Percentiles rank a stretch among this genome's conserved stretches.
phyloP scores from a whole-genome alignment of 1,139 yeast species.

The Saccharomyces hybrid region DNA sequence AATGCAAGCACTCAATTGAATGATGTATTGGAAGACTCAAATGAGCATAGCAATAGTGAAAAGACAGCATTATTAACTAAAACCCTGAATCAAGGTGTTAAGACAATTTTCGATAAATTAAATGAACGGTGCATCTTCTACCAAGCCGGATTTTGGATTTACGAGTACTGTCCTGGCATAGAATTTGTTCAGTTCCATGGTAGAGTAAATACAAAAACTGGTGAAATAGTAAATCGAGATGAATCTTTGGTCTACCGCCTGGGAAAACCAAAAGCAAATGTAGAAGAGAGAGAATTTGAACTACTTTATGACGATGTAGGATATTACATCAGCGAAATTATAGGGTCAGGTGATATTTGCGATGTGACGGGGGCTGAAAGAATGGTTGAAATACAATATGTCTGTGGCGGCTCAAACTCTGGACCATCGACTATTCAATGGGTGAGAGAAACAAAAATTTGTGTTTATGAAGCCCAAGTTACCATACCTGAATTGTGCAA shows the following conservation, averaged over 20 bases:
- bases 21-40: slow-evolving; percentile 5
- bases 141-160: slow-evolving; percentile 54
- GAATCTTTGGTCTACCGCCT: slow-evolving; percentile 35
- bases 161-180: slow-evolving; percentile 48
- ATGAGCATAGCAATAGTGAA: slow-evolving; percentile 10
- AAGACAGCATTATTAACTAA: slow-evolving; percentile 6
- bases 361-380: slow-evolving; percentile 63
- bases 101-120: slow-evolving; percentile 27
- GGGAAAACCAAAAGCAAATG: slow-evolving; percentile 35
- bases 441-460: slow-evolving; percentile 60
- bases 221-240: slow-evolving; percentile 18
- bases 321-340: slow-evolving; percentile 44
- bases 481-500: slow-evolving; percentile 53
- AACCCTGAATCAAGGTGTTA: slow-evolving; percentile 15
- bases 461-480: slow-evolving; percentile 60
- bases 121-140: slow-evolving; percentile 33
- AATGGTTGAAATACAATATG: slow-evolving; percentile 53
- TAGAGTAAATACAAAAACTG: slow-evolving; percentile 4
- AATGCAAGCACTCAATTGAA: slow-evolving; percentile 4
- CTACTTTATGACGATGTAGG: slow-evolving; percentile 33
- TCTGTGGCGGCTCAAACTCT: slow-evolving; percentile 45
- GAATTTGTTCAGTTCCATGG: slow-evolving; percentile 53
- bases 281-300: slow-evolving; percentile 21
- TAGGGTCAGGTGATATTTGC: slow-evolving; percentile 60
- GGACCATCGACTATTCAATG: slow-evolving; percentile 34